phyloP scores from a whole-genome alignment of 2,329 filamentous ascomycete species.

The Elsinoe necatrix region DNA sequence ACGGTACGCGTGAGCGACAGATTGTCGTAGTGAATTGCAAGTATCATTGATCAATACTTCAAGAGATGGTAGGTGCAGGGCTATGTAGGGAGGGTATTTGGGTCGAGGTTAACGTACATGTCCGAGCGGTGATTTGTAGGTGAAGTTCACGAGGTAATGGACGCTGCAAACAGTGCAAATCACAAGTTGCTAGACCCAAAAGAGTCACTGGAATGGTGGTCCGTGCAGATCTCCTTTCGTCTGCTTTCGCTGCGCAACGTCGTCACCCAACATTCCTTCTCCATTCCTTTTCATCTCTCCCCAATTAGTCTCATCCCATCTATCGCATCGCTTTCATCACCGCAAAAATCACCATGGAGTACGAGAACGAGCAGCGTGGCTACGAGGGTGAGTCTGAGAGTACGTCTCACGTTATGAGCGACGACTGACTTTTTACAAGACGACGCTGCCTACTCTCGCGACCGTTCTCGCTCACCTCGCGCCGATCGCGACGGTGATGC shows the following conservation, averaged over 20 bases:
- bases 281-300: constrained; percentile 10
- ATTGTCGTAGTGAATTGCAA: no score
- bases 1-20: no score
- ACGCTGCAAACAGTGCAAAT: not conserved
- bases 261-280: not conserved
- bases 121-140: no score
- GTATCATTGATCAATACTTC: no score
- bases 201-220: no score
- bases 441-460: constrained; percentile 56
- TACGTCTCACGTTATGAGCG: constrained; percentile 14
- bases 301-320: constrained; percentile 14
- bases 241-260: constrained; percentile 2
- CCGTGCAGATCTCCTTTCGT: constrained; percentile 2
- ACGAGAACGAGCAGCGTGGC: constrained; percentile 56
- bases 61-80: no score
- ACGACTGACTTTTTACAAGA: constrained; percentile 31
- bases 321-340: constrained; percentile 14
- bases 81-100: no score
- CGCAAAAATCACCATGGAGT: constrained; percentile 45
- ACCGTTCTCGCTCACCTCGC: constrained; percentile 58
- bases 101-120: not conserved
- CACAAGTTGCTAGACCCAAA: no score
- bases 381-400: constrained; percentile 52
- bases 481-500: constrained; percentile 46
- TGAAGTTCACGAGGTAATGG: not conserved